These are phyloP conservation scores for Mallotus japonicus DNA, from an alignment of 441 rosid genomes.

Conservation along the genomic window DNA sequence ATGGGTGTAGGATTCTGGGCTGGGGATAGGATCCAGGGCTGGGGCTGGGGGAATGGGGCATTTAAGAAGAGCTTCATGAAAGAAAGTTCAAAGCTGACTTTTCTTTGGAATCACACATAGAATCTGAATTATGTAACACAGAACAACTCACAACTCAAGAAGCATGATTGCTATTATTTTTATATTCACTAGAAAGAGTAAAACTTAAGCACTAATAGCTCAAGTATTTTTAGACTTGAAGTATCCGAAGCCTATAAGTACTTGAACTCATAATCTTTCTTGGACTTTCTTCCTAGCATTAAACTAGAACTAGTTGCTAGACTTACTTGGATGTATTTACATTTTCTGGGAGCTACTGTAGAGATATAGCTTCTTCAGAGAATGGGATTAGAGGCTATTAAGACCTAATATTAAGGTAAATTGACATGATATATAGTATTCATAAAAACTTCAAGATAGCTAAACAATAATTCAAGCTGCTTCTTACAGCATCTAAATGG, in stretches of 20 bases:
- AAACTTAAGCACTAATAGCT: not conserved
- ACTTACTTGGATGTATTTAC: not conserved
- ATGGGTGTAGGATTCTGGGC: not conserved
- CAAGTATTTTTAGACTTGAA: not conserved
- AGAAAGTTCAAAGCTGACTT: not conserved
- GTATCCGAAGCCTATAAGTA: not conserved
- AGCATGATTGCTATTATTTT: not conserved
- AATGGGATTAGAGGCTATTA: not conserved
- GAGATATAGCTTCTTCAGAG: not conserved
- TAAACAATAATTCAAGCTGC: not conserved
- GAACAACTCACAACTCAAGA: not conserved
- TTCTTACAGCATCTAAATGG: not conserved
- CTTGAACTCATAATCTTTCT: not conserved
- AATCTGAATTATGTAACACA: not conserved
- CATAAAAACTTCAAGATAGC: not conserved
- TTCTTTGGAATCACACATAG: not conserved
- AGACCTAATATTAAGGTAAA: no score
- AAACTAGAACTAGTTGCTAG: not conserved
- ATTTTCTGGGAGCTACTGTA: not conserved
- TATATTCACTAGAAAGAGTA: not conserved
- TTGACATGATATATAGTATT: no score
- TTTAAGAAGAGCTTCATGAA: not conserved
- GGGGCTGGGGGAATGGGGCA: not conserved
- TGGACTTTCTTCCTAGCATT: not conserved
- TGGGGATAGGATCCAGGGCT: not conserved